Evolutionary conservation across 108 stramenopile genomes (phyloP).

Genomic region (Skeletonema menzelii): DNA sequence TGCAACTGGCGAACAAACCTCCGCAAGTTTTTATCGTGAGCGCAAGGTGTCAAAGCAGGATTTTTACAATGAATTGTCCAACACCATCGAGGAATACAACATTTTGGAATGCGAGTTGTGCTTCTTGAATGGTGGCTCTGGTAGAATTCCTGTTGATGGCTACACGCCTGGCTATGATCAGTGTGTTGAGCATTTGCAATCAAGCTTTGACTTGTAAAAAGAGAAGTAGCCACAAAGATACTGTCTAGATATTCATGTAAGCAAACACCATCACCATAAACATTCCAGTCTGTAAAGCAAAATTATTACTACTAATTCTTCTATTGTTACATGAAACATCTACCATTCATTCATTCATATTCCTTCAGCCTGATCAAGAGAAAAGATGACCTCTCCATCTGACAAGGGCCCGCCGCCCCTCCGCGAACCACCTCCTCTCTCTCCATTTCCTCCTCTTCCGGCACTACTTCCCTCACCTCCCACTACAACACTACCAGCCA

Average conservation of each 20-base stretch:
- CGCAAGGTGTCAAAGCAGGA: conserved; percentile 32
- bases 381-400: conserved; percentile 31
- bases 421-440: neutral
- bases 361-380: conserved; percentile 41
- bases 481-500: conserved; percentile 28
- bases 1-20: conserved; percentile 2
- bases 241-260: too few relatives aligned
- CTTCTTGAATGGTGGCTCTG: conserved; percentile 1
- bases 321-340: neutral
- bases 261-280: too few relatives aligned
- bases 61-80: conserved; percentile 28
- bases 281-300: neutral
- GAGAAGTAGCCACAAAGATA: too few relatives aligned
- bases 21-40: conserved; percentile 46
- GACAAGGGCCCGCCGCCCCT: neutral
- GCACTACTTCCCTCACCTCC: conserved; percentile 23
- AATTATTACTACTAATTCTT: neutral
- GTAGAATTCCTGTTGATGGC: neutral
- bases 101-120: conserved; percentile 35
- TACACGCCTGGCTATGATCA: conserved; percentile 13
- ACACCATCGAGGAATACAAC: conserved; percentile 20
- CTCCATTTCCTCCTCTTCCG: conserved; percentile 4
- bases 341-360: conserved; percentile 13
- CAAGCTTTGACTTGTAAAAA: conserved; percentile 6
- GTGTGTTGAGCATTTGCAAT: conserved; percentile 30